Evolutionary conservation across 768 basidiomycete species (phyloP), one percentile per base, ranked within the genome.

Genomic region (Naganishia antarctica): DNA sequence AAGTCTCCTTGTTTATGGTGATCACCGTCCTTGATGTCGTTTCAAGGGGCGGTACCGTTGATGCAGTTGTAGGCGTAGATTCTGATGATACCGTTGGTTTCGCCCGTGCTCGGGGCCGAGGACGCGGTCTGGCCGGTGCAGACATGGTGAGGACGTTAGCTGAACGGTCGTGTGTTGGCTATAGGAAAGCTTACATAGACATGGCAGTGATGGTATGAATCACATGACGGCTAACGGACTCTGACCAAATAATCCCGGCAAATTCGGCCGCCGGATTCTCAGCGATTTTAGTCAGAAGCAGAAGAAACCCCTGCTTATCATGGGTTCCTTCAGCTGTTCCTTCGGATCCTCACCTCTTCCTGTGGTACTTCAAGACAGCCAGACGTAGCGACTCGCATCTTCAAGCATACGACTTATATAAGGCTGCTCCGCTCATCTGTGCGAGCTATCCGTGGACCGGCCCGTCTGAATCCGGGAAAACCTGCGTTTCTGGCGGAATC

Each of bases 101-200:
- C 8, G 53, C 53, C 13, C 34, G 16, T 25, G 53, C 34, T 26
- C 53, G 32, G 12, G 53, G 53, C 2, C 53, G 37, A 57, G 53
- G 53, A 26, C 53, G 53, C 23, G 53, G 53, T 40, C 53, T 57
- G 3, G 53, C 53, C 40, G 53, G 53, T 25, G 53, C 53, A 29
- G 53, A 57, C 53, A 57, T 57, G 15, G 5, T 51, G 13, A 32
- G 16, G 31, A 15, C 5, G 13, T n/a, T 7, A 11, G n/a, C 6
- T 3, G 18, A 7, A 32, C 3, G n/a, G 29, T 5, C 8, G 15
- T 8, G 50, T 13, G 18, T 18, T 9, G 7, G 18, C 8, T n/a
- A n/a, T n/a, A n/a, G n/a, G 23, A 51, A 23, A 31, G 8, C 5
- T 31, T 50, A 21, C 43, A 9, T 6, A n/a, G 8, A 5, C 5